phyloP scores from a whole-genome alignment of 2,329 filamentous ascomycete species.

The Colletotrichum sp. region DNA sequence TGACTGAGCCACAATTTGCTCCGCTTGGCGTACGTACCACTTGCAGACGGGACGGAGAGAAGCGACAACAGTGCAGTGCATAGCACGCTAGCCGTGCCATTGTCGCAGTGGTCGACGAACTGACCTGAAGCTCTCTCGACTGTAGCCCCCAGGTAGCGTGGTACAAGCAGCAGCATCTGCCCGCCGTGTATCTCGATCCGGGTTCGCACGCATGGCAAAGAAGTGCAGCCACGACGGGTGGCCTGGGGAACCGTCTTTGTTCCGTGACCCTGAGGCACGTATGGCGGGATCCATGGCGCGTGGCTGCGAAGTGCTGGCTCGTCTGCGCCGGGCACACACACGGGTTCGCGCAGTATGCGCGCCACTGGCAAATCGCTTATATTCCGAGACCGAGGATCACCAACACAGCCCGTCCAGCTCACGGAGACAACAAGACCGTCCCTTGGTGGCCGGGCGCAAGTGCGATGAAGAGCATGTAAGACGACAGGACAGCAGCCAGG shows the following conservation, averaged over 20 bases:
- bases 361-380: neutral
- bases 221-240: conserved; percentile 1
- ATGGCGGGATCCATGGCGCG: neutral
- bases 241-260: conserved; percentile 11
- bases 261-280: conserved; percentile 1
- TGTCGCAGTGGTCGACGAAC: neutral
- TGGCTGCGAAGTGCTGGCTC: neutral
- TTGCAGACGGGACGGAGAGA: neutral
- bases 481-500: neutral
- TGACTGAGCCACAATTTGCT: conserved; percentile 8
- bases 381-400: neutral
- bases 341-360: neutral
- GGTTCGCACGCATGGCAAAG: conserved; percentile 5
- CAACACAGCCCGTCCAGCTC: neutral
- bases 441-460: neutral
- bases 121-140: neutral
- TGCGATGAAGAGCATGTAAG: neutral
- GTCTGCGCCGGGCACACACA: neutral
- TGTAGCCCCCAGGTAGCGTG: neutral
- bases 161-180: neutral
- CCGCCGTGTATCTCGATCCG: conserved; percentile 8
- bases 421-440: neutral
- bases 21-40: conserved; percentile 11
- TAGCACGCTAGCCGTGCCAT: neutral
- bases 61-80: neutral